These are phyloP conservation scores for Phytophthora citricola DNA, from an alignment of 352 stramenopile genomes.

Conservation along the genomic window DNA sequence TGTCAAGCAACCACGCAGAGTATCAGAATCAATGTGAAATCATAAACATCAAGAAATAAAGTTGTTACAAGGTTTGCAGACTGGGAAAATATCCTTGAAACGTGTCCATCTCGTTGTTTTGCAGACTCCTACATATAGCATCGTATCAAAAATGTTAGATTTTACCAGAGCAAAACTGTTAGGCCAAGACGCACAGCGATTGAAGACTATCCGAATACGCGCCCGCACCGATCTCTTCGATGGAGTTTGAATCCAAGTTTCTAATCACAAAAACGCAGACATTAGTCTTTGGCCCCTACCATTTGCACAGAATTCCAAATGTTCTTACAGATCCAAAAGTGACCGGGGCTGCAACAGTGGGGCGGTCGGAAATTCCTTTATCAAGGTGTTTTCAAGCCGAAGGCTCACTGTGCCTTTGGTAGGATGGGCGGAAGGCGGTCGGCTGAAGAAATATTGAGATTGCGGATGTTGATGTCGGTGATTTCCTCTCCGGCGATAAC, in stretches of 20 bases:
- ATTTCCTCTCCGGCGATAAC: background rate
- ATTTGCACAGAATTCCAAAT: background rate
- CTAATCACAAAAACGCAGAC: slow-evolving; percentile 8
- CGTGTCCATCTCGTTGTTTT: slow-evolving; percentile 10
- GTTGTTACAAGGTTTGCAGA: slow-evolving; percentile 8
- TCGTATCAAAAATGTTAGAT: background rate
- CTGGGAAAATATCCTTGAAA: slow-evolving; percentile 21
- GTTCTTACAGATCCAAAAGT: slow-evolving; percentile 9
- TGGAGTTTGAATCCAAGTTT: slow-evolving; percentile 18
- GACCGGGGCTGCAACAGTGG: background rate
- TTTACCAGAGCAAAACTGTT: background rate
- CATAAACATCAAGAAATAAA: no score
- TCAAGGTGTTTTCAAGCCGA: slow-evolving; percentile 7
- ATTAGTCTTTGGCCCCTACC: background rate
- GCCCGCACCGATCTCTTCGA: background rate
- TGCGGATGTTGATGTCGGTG: background rate
- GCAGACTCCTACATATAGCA: slow-evolving; percentile 8
- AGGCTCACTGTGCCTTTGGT: background rate
- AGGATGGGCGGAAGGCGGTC: slow-evolving; percentile 1
- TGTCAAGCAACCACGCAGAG: background rate
- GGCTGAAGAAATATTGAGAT: slow-evolving; percentile 8
- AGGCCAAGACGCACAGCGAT: slow-evolving; percentile 2
- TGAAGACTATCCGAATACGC: slow-evolving; percentile 8
- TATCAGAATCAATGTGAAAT: no score
- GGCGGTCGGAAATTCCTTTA: slow-evolving; percentile 7